These are phyloP conservation scores for Microcos paniculata DNA, from an alignment of 345 rosid species.

Conservation along the genomic window DNA sequence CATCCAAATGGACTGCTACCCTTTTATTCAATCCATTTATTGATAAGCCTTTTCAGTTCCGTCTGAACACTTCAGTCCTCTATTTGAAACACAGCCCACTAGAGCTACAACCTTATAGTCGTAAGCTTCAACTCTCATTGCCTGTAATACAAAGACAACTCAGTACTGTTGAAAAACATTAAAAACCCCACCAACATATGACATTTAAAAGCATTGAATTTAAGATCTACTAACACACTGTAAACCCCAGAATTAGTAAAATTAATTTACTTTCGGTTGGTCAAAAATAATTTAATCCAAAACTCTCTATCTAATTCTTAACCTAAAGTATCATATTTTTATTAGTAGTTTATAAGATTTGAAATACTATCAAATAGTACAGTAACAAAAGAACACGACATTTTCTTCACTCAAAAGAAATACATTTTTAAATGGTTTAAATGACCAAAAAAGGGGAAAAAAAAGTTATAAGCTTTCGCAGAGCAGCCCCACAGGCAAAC, in stretches of 20 bases:
- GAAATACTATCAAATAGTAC: constrained; percentile 15
- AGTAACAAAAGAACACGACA: constrained; percentile 24
- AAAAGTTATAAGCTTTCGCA: not conserved
- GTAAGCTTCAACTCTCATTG: constrained; percentile 20
- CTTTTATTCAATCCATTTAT: constrained; percentile 40
- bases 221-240: constrained; percentile 33
- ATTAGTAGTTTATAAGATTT: not conserved
- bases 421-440: not conserved
- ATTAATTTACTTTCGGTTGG: too few species aligned
- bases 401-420: constrained; percentile 13
- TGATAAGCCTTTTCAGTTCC: not conserved
- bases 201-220: constrained; percentile 14
- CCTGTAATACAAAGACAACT: constrained; percentile 16
- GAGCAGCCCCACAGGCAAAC: constrained; percentile 12
- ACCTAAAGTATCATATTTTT: constrained; percentile 10
- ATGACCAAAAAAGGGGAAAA: not conserved
- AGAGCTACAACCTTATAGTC: constrained; percentile 14
- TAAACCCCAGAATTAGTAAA: not conserved
- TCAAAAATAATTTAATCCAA: not conserved
- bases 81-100: not conserved
- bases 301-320: not conserved
- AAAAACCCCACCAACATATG: constrained; percentile 1
- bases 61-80: constrained; percentile 14
- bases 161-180: constrained; percentile 6
- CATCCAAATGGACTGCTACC: constrained; percentile 36